These are phyloP conservation scores for Croton setiger DNA, from an alignment of 441 rosid species.

Conservation along the genomic window DNA sequence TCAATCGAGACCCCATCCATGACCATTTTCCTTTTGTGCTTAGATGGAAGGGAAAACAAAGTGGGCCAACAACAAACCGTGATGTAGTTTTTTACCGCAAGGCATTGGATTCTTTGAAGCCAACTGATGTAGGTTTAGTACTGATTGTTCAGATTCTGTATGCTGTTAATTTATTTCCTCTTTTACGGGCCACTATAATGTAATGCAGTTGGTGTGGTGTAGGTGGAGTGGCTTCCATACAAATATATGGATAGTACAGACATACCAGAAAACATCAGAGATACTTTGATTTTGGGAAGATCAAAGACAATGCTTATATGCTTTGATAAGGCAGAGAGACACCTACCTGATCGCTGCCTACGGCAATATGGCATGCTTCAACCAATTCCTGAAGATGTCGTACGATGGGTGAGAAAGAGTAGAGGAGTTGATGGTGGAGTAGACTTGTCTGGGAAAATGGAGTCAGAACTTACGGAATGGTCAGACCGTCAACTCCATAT, in stretches of 20 bases:
- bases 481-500: conserved; percentile 53
- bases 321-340: conserved; percentile 99
- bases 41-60: conserved; percentile 93
- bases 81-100: conserved; percentile 90
- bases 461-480: conserved; percentile 88
- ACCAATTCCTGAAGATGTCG: conserved; percentile 83
- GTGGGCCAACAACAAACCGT: conserved; percentile 92
- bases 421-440: conserved; percentile 96
- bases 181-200: conserved; percentile 9
- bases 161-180: conserved; percentile 9
- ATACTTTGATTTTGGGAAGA: conserved; percentile 71
- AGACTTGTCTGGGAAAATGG: conserved; percentile 94
- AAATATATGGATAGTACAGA: conserved; percentile 58
- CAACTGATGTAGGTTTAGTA: conserved; percentile 53
- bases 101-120: conserved; percentile 72
- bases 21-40: conserved; percentile 90
- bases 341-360: conserved; percentile 92
- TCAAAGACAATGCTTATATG: conserved; percentile 95
- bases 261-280: conserved; percentile 65
- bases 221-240: conserved; percentile 98
- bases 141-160: conserved; percentile 8
- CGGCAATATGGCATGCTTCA: conserved; percentile 82
- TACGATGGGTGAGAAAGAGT: conserved; percentile 93
- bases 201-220: conserved; percentile 15
- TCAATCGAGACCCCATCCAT: conserved; percentile 72